Conservation (phyloP, 2,329 filamentous ascomycete genomes). For the Myotisia sp. region DNA sequence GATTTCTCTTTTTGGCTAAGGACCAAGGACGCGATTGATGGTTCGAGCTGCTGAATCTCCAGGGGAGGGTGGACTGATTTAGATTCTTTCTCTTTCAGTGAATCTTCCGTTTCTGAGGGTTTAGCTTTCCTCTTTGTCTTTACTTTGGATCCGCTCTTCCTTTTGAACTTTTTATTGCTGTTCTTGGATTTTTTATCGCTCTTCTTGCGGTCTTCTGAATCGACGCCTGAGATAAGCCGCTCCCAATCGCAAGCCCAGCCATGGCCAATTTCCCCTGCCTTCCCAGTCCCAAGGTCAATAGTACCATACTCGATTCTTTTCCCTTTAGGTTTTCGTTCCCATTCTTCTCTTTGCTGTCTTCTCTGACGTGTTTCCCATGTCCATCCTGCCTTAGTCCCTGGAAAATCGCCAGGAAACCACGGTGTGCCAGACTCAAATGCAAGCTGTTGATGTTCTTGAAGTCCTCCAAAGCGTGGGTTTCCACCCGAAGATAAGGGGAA, state of each 20-base stretch:
- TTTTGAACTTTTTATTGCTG: too few relatives aligned
- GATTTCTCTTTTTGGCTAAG: conserved; percentile 17
- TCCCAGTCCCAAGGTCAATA: conserved; percentile 56
- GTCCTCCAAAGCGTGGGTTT: conserved; percentile 67
- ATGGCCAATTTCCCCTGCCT: conserved; percentile 67
- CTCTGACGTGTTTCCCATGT: conserved; percentile 61
- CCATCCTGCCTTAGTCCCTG: conserved; percentile 64
- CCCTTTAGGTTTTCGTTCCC: conserved; percentile 66
- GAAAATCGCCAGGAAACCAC: conserved; percentile 78
- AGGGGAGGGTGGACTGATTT: conserved; percentile 15
- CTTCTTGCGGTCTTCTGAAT: conserved; percentile 4
- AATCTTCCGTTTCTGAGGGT: background rate
- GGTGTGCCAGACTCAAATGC: conserved; percentile 62
- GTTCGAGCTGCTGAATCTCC: conserved; percentile 28
- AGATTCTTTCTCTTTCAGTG: background rate
- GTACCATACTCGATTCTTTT: conserved; percentile 64
- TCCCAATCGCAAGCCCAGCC: conserved; percentile 81
- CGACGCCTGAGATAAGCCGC: conserved; percentile 39
- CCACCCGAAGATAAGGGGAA: conserved; percentile 65
- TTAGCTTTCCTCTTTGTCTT: background rate
- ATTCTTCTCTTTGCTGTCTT: conserved; percentile 44
- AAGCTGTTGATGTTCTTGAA: conserved; percentile 66
- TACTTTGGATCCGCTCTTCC: background rate
- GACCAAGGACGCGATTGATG: conserved; percentile 24
- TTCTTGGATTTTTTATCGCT: background rate